Percentiles rank a stretch among this genome's conserved stretches.
Conservation (phyloP, 495 filamentous ascomycete species). For the Tuber calosporum region DNA sequence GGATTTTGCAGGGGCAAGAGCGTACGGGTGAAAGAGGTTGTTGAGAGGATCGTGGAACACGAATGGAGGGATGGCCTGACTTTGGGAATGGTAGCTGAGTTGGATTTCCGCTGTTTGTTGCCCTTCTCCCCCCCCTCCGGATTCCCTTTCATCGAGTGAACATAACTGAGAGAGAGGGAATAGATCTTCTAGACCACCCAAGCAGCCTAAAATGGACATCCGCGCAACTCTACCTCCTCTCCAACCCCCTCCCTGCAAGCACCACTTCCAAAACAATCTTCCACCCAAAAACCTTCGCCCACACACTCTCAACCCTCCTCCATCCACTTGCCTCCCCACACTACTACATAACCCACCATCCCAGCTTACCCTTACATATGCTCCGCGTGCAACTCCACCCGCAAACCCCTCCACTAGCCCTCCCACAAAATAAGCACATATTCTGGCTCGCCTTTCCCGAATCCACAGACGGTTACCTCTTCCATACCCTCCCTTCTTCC, state of each 20-base stretch:
- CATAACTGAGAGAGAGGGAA: background rate
- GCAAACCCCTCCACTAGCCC: constrained; percentile 44
- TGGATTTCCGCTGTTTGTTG: constrained; percentile 47
- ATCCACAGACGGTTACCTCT: constrained; percentile 65
- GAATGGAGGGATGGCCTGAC: constrained; percentile 75
- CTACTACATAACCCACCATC: constrained; percentile 62
- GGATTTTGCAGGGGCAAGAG: constrained; percentile 38
- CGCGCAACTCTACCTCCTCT: constrained; percentile 51
- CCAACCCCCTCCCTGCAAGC: constrained; percentile 31
- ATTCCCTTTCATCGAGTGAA: background rate
- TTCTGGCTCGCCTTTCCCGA: constrained; percentile 68
- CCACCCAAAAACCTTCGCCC: constrained; percentile 67
- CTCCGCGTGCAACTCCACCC: constrained; percentile 62
- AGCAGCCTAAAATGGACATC: constrained; percentile 68
- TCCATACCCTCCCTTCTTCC: constrained; percentile 53
- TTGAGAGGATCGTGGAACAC: constrained; percentile 68
- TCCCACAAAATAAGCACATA: constrained; percentile 35
- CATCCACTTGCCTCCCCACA: constrained; percentile 71
- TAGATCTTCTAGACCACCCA: constrained; percentile 66
- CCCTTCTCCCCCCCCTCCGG: background rate
- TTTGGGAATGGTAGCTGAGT: constrained; percentile 69
- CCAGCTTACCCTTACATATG: constrained; percentile 57
- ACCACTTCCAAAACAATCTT: constrained; percentile 58
- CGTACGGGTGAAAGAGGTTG: constrained; percentile 54
- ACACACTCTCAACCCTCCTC: constrained; percentile 62